phyloP scores from a whole-genome alignment of 306 rosid species.

The Abrus precatorius region DNA sequence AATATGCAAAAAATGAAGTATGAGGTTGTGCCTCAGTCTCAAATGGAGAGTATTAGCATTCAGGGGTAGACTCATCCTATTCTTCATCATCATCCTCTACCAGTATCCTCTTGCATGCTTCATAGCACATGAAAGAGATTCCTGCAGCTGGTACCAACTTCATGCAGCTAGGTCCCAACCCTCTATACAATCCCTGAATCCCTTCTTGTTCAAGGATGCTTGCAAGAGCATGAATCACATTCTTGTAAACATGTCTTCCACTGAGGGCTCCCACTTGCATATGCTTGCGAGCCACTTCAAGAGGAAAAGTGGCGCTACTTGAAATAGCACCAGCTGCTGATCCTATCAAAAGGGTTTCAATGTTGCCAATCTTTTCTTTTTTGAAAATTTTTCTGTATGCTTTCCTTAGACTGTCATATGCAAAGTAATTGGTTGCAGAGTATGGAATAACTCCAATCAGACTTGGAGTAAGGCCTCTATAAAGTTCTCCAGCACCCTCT shows the following conservation, averaged over 20 bases:
- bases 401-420: conserved; percentile 87
- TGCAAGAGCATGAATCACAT: conserved; percentile 86
- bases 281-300: conserved; percentile 98
- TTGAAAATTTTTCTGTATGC: conserved; percentile 79
- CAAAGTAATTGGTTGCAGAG: conserved; percentile 88
- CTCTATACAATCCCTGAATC: conserved; percentile 78
- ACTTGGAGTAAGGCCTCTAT: conserved; percentile 95
- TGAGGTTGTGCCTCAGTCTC: neutral
- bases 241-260: conserved; percentile 83
- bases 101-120: conserved; percentile 90
- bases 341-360: conserved; percentile 92
- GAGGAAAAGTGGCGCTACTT: conserved; percentile 90
- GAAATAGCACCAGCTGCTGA: conserved; percentile 95
- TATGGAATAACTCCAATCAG: conserved; percentile 96
- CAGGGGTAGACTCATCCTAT: conserved; percentile 39
- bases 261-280: conserved; percentile 99
- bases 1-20: neutral
- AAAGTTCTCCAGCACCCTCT: conserved; percentile 89
- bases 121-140: conserved; percentile 98
- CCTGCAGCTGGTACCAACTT: conserved; percentile 98
- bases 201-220: conserved; percentile 89
- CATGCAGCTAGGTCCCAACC: conserved; percentile 96
- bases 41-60: too few relatives aligned
- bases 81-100: conserved; percentile 72
- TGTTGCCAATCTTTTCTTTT: conserved; percentile 87